A percentile compares a stretch with the other conserved stretches of the same genome.
Conservation (phyloP, 2,329 filamentous ascomycete species). For the Trichoderma aggressivum region DNA sequence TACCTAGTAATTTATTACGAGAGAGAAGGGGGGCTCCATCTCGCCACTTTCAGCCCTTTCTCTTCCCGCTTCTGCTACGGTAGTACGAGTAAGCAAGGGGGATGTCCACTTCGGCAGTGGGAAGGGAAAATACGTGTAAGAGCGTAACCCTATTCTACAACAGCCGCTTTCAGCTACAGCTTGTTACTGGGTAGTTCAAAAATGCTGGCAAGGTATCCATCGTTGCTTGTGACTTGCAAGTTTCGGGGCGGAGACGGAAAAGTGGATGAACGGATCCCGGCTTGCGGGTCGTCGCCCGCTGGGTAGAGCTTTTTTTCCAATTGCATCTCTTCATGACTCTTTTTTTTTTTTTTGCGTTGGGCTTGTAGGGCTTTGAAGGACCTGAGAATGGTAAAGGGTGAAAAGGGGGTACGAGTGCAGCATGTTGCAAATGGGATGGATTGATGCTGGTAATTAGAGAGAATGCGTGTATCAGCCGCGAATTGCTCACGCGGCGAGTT, state of each 20-base stretch:
- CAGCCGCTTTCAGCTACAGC: background rate
- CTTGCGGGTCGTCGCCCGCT: background rate
- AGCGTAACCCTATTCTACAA: too few species aligned
- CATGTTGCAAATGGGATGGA: background rate
- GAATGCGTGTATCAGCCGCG: background rate
- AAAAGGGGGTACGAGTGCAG: background rate
- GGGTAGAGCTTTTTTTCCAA: background rate
- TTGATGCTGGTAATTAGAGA: background rate
- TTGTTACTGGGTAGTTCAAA: background rate
- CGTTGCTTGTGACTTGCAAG: background rate
- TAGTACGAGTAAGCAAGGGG: too few species aligned
- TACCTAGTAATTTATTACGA: background rate
- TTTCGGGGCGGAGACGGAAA: background rate
- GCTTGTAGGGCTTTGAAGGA: background rate
- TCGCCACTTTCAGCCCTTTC: background rate
- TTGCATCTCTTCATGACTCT: background rate
- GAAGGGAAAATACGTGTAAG: too few species aligned
- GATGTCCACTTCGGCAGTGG: background rate
- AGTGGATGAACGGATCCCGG: constrained; percentile 2
- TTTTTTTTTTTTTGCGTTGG: background rate
- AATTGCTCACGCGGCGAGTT: background rate
- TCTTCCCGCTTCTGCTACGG: too few species aligned
- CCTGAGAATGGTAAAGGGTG: background rate
- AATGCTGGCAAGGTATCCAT: background rate
- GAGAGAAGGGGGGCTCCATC: background rate